Evolutionary conservation across 1,284 basidiomycete genomes (phyloP).

Genomic region (Boletus calvinii): DNA sequence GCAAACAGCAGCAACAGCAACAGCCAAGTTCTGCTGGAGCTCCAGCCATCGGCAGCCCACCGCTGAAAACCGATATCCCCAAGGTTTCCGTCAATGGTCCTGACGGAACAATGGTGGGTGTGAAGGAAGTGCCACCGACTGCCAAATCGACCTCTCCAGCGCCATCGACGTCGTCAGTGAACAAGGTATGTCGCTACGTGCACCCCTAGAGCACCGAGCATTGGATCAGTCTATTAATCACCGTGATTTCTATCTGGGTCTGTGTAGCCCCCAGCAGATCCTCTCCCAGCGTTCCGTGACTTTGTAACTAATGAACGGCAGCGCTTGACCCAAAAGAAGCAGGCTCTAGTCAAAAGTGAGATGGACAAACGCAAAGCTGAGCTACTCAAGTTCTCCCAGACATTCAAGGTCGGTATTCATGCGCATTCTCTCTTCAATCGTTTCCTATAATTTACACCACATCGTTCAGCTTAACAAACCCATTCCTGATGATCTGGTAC

Average conservation of each 20-base stretch:
- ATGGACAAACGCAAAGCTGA: slow-evolving; percentile 93
- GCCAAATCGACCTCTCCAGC: slow-evolving; percentile 60
- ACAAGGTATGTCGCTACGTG: slow-evolving; percentile 35
- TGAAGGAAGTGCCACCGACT: slow-evolving; percentile 43
- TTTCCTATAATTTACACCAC: background rate
- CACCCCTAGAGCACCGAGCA: background rate
- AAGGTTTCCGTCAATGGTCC: slow-evolving; percentile 72
- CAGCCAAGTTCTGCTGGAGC: slow-evolving; percentile 17
- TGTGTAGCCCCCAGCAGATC: slow-evolving; percentile 60
- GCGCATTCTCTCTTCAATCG: background rate
- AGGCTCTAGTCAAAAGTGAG: slow-evolving; percentile 87
- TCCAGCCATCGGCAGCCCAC: slow-evolving; percentile 32
- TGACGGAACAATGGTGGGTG: slow-evolving; percentile 49
- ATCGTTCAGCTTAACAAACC: slow-evolving; percentile 79
- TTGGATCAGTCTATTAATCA: slow-evolving; percentile 7
- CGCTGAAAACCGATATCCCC: slow-evolving; percentile 54
- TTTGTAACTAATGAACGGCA: slow-evolving; percentile 91
- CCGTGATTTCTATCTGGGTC: background rate
- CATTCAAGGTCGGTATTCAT: slow-evolving; percentile 74
- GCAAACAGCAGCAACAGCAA: slow-evolving; percentile 42
- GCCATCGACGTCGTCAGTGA: slow-evolving; percentile 41
- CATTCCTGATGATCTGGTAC: slow-evolving; percentile 92
- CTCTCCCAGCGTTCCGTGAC: slow-evolving; percentile 79
- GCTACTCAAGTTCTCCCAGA: slow-evolving; percentile 87
- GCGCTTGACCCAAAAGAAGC: slow-evolving; percentile 85